These are phyloP conservation scores for Ophiocordyceps robertsii DNA, from an alignment of 2,329 filamentous ascomycete species.

Conservation along the genomic window DNA sequence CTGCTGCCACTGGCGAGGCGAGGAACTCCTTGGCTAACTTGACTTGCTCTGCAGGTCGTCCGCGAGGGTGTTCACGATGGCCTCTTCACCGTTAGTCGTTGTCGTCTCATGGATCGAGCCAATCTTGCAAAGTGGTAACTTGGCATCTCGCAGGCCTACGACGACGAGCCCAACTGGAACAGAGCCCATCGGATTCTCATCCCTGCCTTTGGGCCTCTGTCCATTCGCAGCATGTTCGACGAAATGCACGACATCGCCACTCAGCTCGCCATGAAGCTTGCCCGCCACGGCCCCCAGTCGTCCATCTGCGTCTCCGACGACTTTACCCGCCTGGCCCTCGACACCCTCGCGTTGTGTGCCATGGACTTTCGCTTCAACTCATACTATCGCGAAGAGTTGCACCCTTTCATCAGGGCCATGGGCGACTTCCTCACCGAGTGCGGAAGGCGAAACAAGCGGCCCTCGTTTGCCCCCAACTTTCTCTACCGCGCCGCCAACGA, in stretches of 20 bases:
- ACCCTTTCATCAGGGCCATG: constrained; percentile 61
- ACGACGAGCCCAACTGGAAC: constrained; percentile 48
- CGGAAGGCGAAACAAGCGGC: constrained; percentile 34
- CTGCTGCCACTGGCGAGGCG: background rate
- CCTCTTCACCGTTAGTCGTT: constrained; percentile 44
- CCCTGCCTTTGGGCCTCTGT: constrained; percentile 56
- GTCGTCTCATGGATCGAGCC: background rate
- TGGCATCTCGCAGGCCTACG: constrained; percentile 20
- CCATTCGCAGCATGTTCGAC: constrained; percentile 55
- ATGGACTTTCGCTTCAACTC: constrained; percentile 65
- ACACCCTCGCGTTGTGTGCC: constrained; percentile 58
- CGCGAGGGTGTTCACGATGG: constrained; percentile 50
- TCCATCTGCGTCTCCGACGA: constrained; percentile 50
- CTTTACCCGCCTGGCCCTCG: constrained; percentile 60
- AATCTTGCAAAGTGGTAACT: background rate
- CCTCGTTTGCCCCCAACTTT: constrained; percentile 28
- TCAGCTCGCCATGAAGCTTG: constrained; percentile 56
- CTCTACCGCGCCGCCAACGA: constrained; percentile 34
- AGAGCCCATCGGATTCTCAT: constrained; percentile 53
- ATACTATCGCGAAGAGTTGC: constrained; percentile 54
- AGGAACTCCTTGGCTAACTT: background rate
- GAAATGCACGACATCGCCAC: constrained; percentile 56
- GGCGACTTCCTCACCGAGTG: constrained; percentile 45
- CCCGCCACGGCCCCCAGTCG: constrained; percentile 42
- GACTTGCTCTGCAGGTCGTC: constrained; percentile 27